These are phyloP conservation scores for Fusarium keratoplasticum DNA, from an alignment of 2,329 filamentous ascomycete species.

Conservation along the genomic window DNA sequence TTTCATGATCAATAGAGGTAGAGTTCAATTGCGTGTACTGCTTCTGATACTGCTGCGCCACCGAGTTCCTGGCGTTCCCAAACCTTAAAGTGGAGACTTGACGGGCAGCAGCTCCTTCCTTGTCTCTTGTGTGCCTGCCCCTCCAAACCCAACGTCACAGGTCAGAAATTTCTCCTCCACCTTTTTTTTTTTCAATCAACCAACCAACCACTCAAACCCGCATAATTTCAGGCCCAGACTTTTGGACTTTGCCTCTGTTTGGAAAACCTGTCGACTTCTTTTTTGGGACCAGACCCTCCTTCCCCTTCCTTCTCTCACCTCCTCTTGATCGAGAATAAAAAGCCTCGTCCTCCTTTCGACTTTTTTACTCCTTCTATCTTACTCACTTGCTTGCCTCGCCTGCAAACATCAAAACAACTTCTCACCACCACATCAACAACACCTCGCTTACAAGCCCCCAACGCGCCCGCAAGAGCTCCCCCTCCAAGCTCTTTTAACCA, in stretches of 20 bases:
- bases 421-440: neutral
- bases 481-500: neutral
- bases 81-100: neutral
- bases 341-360: constrained; percentile 7
- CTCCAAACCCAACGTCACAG: constrained; percentile 42
- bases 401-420: neutral
- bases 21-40: neutral
- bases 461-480: neutral
- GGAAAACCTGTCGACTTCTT: constrained; percentile 13
- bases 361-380: neutral
- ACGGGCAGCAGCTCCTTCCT: neutral
- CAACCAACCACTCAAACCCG: constrained; percentile 26
- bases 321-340: constrained; percentile 28
- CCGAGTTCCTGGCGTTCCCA: neutral
- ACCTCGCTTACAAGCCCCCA: neutral
- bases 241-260: constrained; percentile 14
- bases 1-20: neutral
- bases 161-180: constrained; percentile 40
- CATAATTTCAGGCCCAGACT: constrained; percentile 15
- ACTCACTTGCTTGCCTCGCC: neutral
- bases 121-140: constrained; percentile 14
- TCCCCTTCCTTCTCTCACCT: neutral
- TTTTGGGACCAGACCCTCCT: neutral
- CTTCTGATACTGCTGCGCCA: constrained; percentile 20
- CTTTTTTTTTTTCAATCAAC: neutral